Evolutionary conservation across 2,329 filamentous ascomycete genomes (phyloP), one percentile per base, ranked within the genome.

Genomic region (Xylariaceae sp.): DNA sequence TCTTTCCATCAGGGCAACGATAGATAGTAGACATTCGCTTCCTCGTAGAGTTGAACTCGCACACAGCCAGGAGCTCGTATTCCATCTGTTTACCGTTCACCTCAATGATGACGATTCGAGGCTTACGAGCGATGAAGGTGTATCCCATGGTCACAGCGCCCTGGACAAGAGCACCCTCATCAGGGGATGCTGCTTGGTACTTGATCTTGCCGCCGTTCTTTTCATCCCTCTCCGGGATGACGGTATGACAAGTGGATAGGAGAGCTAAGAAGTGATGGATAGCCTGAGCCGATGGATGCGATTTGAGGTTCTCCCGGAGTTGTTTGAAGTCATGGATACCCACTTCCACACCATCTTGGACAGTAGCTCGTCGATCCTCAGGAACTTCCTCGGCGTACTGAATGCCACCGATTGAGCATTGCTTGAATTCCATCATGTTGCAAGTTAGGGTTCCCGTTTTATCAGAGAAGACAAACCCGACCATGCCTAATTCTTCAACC

Each of bases 1-100:
- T 88, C 77, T 94, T 96, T 63, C 94, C 94, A 76, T 97, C 93
- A 0, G 94, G 94, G 71, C 93, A 97, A 56, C 95, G 87, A 78
- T 95, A 97, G 66, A 99, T 95, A 18, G 93, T 90, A 6, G 94
- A 97, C 94, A 99, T 99, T 66, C 94, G 83, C 78, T 99, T 99
- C 69, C 94, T 83, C 7, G 92, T 94, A 1, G 94, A 97, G 76
- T 99, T 99, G 80, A 99, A 99, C 74, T 99, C 94, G 73, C 93
- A 97, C n/a, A 99, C 92, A 2, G 93, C 93, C 60, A 99, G 78
- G 45, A 99, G 81, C 73, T 97, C 90, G 72, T 94, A 99, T 72
- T 97, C 89, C 49, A 83, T 80, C 65, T 90, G 82, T 67, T 83
- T 77, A 0, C 89, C 92, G 45, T 83, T 82, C 1, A 88, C 87